These are phyloP conservation scores for Xylaria sp. DNA, from an alignment of 2,329 filamentous ascomycete genomes.

Conservation along the genomic window DNA sequence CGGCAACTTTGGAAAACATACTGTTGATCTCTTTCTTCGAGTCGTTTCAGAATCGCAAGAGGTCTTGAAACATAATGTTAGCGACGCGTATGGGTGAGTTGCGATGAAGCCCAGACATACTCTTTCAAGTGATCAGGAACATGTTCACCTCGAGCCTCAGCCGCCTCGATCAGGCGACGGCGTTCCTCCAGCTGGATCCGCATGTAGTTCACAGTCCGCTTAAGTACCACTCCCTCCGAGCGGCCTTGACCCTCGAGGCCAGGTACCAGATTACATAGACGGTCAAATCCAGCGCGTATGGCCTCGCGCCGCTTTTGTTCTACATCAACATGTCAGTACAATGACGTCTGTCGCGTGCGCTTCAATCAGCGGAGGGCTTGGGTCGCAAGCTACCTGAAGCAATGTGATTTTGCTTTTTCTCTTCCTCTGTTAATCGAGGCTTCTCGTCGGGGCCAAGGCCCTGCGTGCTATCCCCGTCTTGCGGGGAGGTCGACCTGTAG, in stretches of 20 bases:
- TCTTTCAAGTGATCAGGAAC: slow-evolving; percentile 46
- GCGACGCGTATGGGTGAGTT: not conserved
- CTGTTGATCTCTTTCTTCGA: slow-evolving; percentile 26
- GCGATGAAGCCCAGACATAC: slow-evolving; percentile 28
- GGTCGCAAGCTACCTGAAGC: slow-evolving; percentile 40
- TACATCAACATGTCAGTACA: slow-evolving; percentile 9
- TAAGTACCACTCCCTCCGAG: slow-evolving; percentile 79
- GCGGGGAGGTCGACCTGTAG: slow-evolving; percentile 20
- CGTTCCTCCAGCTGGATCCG: slow-evolving; percentile 55
- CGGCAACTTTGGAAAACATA: not conserved
- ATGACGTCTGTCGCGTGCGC: not conserved
- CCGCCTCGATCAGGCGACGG: slow-evolving; percentile 50
- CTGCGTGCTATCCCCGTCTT: slow-evolving; percentile 25
- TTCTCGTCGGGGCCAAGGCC: slow-evolving; percentile 39
- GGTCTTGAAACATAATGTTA: slow-evolving; percentile 20
- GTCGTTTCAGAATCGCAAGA: slow-evolving; percentile 26
- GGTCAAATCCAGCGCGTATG: slow-evolving; percentile 79
- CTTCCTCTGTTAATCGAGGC: slow-evolving; percentile 47
- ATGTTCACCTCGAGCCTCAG: slow-evolving; percentile 49
- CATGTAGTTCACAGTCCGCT: slow-evolving; percentile 63
- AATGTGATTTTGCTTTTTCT: slow-evolving; percentile 53
- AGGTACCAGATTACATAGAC: slow-evolving; percentile 72
- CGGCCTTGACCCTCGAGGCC: slow-evolving; percentile 77
- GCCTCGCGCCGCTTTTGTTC: slow-evolving; percentile 62
- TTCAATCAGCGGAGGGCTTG: not conserved